Conservation (phyloP, 306 rosid genomes). For the Bauhinia variegata region DNA sequence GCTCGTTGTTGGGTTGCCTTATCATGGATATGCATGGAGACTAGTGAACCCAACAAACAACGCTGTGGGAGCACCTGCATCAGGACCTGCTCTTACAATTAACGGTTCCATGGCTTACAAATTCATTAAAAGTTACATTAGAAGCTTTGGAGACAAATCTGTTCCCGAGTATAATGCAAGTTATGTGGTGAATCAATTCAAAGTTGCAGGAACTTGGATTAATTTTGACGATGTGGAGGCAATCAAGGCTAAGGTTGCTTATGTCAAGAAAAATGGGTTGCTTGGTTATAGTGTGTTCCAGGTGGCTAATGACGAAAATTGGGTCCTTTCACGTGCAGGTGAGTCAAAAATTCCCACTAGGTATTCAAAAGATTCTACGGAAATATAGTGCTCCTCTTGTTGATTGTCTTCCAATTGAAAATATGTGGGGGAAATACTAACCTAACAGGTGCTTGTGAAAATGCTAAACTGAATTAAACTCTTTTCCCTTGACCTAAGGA, state of each 20-base stretch:
- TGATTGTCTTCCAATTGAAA: no score
- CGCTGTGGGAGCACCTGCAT: conserved; percentile 20
- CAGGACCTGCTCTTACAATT: conserved; percentile 28
- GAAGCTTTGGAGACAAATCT: neutral
- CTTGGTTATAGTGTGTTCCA: conserved; percentile 41
- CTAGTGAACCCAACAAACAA: conserved; percentile 22
- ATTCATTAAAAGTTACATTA: conserved; percentile 9
- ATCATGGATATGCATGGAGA: conserved; percentile 43
- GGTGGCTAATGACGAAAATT: conserved; percentile 36
- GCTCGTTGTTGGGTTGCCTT: conserved; percentile 45
- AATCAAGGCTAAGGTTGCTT: conserved; percentile 36
- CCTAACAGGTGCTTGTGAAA: neutral
- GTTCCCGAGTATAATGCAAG: neutral
- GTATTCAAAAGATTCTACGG: neutral
- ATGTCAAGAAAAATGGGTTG: conserved; percentile 31
- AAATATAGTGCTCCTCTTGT: no score
- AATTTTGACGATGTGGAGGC: conserved; percentile 39
- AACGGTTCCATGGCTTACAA: conserved; percentile 35
- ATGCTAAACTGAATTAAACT: no score
- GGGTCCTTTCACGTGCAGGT: conserved; percentile 44
- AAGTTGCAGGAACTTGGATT: conserved; percentile 28
- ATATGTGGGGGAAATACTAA: neutral
- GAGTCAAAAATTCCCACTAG: neutral
- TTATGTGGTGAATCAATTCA: conserved; percentile 31
- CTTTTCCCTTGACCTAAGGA: no score